phyloP scores from a whole-genome alignment of 1,284 basidiomycete species.

The Calocybe gambosa region DNA sequence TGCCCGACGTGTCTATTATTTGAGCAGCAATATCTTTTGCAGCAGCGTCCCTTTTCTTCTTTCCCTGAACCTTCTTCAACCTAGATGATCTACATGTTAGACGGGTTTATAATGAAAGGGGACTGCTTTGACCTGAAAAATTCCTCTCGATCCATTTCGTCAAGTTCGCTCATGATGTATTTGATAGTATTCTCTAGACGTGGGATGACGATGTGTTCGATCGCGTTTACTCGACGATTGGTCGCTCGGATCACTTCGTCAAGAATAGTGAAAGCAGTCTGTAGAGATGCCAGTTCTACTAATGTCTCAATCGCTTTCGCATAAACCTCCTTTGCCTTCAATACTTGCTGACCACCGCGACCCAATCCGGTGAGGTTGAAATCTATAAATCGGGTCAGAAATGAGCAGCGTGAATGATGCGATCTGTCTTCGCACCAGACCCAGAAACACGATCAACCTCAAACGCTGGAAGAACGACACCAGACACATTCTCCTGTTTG shows the following conservation, averaged over 20 bases:
- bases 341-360: slow-evolving; percentile 94
- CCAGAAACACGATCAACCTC: slow-evolving; percentile 82
- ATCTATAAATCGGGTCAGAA: slow-evolving; percentile 42
- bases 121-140: slow-evolving; percentile 72
- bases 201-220: slow-evolving; percentile 97
- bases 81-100: slow-evolving; percentile 30
- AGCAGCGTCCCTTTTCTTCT: slow-evolving; percentile 86
- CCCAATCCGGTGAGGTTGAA: slow-evolving; percentile 98
- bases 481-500: slow-evolving; percentile 97
- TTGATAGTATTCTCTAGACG: slow-evolving; percentile 95
- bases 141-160: slow-evolving; percentile 97
- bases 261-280: slow-evolving; percentile 97
- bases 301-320: slow-evolving; percentile 96
- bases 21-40: slow-evolving; percentile 34
- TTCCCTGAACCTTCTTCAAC: slow-evolving; percentile 94
- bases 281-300: slow-evolving; percentile 93
- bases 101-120: neutral
- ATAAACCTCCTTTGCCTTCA: slow-evolving; percentile 91
- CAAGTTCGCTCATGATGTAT: slow-evolving; percentile 92
- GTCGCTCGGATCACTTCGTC: slow-evolving; percentile 99
- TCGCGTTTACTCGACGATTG: slow-evolving; percentile 97
- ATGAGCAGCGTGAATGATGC: neutral
- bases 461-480: slow-evolving; percentile 95
- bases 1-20: slow-evolving; percentile 19
- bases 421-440: slow-evolving; percentile 52